Percentiles rank a stretch among this genome's conserved stretches.
phyloP scores from a whole-genome alignment of 2,329 filamentous ascomycete species.

The Aspergillus pseudoviridinutans region DNA sequence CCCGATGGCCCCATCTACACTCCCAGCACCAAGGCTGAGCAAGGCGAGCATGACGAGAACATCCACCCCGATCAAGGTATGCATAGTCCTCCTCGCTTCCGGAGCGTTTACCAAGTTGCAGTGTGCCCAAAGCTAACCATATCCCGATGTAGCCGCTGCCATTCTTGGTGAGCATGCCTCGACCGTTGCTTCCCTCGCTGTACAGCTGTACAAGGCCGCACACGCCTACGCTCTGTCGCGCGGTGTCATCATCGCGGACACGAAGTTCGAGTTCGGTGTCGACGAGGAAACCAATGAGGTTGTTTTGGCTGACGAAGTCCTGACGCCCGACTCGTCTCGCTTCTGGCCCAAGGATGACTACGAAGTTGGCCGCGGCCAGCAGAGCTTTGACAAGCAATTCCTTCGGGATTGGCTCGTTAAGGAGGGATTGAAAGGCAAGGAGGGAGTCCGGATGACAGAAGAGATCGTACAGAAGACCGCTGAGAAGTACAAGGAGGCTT shows the following conservation, averaged over 20 bases:
- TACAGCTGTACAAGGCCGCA: constrained; percentile 59
- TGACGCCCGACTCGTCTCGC: constrained; percentile 77
- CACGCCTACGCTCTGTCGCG: constrained; percentile 46
- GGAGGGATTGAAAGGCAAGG: constrained; percentile 70
- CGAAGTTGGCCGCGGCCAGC: constrained; percentile 67
- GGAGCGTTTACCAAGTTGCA: background rate
- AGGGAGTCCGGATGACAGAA: constrained; percentile 67
- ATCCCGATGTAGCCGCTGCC: constrained; percentile 40
- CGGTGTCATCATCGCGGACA: constrained; percentile 74
- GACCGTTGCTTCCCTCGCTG: constrained; percentile 61
- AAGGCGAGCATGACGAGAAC: constrained; percentile 79
- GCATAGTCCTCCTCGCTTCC: constrained; percentile 6
- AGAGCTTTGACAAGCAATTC: constrained; percentile 85
- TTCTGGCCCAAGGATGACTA: constrained; percentile 81
- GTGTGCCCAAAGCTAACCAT: background rate
- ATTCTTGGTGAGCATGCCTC: constrained; percentile 65
- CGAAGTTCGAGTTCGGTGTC: constrained; percentile 73
- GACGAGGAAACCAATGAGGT: constrained; percentile 63
- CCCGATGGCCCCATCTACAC: constrained; percentile 67
- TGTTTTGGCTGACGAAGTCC: constrained; percentile 76
- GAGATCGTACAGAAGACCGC: constrained; percentile 67
- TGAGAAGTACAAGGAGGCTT: constrained; percentile 72
- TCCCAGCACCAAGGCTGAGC: constrained; percentile 79
- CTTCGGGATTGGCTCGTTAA: constrained; percentile 76
- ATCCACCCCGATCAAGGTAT: constrained; percentile 66